Conservation (phyloP, 1,139 yeast species). For the Saccharomyces hybrid region DNA sequence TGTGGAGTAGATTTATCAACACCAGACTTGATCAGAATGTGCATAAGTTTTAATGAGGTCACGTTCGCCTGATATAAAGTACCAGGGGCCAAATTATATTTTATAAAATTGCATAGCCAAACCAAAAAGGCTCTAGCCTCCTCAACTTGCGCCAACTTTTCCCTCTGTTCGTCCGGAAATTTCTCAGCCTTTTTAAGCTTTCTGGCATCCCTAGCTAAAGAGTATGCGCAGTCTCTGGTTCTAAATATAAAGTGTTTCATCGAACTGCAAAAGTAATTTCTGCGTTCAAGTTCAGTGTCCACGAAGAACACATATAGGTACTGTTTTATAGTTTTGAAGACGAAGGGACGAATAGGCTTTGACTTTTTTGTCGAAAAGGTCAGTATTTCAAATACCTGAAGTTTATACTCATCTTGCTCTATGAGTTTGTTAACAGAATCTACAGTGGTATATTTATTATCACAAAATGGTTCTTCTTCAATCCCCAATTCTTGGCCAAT, state of each 20-base stretch:
- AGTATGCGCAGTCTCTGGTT: conserved; percentile 59
- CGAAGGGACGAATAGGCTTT: conserved; percentile 41
- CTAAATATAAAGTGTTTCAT: conserved; percentile 56
- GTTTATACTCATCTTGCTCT: conserved; percentile 43
- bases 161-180: conserved; percentile 34
- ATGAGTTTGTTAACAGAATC: conserved; percentile 36
- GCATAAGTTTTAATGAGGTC: conserved; percentile 45
- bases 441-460: conserved; percentile 34
- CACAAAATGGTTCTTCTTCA: conserved; percentile 44
- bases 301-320: conserved; percentile 45
- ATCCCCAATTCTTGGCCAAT: conserved; percentile 58
- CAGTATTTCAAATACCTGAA: conserved; percentile 53
- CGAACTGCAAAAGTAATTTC: conserved; percentile 56
- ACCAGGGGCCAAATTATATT: conserved; percentile 50
- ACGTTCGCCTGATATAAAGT: conserved; percentile 58
- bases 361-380: conserved; percentile 58
- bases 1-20: conserved; percentile 41
- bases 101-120: conserved; percentile 39
- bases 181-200: conserved; percentile 35
- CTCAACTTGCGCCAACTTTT: conserved; percentile 27
- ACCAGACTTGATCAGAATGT: conserved; percentile 47
- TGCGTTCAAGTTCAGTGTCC: conserved; percentile 58
- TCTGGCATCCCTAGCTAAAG: conserved; percentile 42
- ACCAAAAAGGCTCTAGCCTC: conserved; percentile 37
- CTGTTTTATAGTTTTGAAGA: conserved; percentile 39